Evolutionary conservation across 352 stramenopile species (phyloP).

Genomic region (Phytopythium aichiense): DNA sequence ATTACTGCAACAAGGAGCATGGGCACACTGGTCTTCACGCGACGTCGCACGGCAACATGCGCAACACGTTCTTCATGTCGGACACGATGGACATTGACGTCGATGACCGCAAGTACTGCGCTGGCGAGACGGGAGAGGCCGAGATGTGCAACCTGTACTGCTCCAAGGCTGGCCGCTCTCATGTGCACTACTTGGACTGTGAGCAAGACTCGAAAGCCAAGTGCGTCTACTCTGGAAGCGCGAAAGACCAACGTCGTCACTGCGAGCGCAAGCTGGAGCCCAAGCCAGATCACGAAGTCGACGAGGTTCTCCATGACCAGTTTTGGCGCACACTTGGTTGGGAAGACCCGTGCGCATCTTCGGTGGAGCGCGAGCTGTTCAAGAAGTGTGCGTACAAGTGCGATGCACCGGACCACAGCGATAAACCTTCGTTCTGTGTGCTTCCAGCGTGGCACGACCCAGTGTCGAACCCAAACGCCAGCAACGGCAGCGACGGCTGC

Average conservation of each 20-base stretch:
- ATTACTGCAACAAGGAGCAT: constrained; percentile 67
- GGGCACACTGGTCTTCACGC: constrained; percentile 49
- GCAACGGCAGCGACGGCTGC: constrained; percentile 23
- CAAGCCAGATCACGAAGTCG: constrained; percentile 42
- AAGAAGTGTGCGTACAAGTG: constrained; percentile 70
- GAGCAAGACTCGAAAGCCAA: constrained; percentile 24
- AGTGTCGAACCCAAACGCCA: constrained; percentile 11
- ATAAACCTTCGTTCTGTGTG: constrained; percentile 54
- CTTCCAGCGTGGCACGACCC: constrained; percentile 62
- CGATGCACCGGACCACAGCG: constrained; percentile 58
- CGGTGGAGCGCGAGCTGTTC: constrained; percentile 57
- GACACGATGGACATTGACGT: constrained; percentile 60
- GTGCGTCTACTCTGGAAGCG: constrained; percentile 51
- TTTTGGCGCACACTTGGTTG: constrained; percentile 77
- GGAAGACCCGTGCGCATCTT: constrained; percentile 63
- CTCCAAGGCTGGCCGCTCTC: constrained; percentile 69
- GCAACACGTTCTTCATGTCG: constrained; percentile 65
- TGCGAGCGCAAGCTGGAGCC: constrained; percentile 52
- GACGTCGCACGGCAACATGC: constrained; percentile 80
- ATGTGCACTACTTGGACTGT: constrained; percentile 76
- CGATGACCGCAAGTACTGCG: constrained; percentile 64
- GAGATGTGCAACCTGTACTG: constrained; percentile 85
- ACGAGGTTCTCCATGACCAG: constrained; percentile 71
- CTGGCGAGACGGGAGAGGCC: constrained; percentile 55
- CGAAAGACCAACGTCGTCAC: constrained; percentile 59